Percentiles rank a stretch among this genome's conserved stretches.
Conservation (phyloP, 768 basidiomycete species). For the Boletus huronensis region DNA sequence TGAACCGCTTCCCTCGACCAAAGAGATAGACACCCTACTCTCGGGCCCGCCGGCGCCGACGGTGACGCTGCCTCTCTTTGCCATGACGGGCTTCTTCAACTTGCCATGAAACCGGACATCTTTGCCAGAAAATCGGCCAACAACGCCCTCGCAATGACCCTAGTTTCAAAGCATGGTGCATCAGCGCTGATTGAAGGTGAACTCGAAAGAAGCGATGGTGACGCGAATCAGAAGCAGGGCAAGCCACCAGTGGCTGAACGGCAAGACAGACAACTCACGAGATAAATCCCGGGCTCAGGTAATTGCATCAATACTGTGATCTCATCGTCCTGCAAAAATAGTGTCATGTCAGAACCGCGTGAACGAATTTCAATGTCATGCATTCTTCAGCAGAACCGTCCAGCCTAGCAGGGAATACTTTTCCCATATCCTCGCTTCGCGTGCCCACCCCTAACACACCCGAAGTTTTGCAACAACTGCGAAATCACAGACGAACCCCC, state of each 20-base stretch:
- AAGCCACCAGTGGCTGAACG: not conserved
- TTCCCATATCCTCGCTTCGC: not conserved
- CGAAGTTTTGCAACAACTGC: not conserved
- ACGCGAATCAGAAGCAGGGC: not conserved
- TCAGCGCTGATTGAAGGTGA: not conserved
- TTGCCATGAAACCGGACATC: conserved; percentile 69
- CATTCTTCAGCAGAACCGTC: not conserved
- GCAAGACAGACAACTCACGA: conserved; percentile 47
- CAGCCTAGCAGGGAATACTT: not conserved
- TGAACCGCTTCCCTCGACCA: conserved; percentile 10
- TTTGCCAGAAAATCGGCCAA: conserved; percentile 63
- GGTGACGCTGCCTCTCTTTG: conserved; percentile 48
- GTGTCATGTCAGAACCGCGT: conserved; percentile 7
- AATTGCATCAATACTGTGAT: conserved; percentile 77
- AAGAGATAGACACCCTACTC: conserved; percentile 17
- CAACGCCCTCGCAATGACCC: conserved; percentile 88
- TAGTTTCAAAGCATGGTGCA: conserved; percentile 21
- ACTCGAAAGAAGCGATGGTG: not conserved
- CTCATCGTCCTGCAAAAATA: conserved; percentile 60
- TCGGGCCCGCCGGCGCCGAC: not conserved
- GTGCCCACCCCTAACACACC: too few species aligned
- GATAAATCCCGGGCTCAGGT: conserved; percentile 49
- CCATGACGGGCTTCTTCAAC: conserved; percentile 77
- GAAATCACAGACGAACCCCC: not conserved
- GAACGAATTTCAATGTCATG: not conserved